Base-by-base conservation (phyloP, 768 basidiomycete species). In the Boletus rex-veris region DNA sequence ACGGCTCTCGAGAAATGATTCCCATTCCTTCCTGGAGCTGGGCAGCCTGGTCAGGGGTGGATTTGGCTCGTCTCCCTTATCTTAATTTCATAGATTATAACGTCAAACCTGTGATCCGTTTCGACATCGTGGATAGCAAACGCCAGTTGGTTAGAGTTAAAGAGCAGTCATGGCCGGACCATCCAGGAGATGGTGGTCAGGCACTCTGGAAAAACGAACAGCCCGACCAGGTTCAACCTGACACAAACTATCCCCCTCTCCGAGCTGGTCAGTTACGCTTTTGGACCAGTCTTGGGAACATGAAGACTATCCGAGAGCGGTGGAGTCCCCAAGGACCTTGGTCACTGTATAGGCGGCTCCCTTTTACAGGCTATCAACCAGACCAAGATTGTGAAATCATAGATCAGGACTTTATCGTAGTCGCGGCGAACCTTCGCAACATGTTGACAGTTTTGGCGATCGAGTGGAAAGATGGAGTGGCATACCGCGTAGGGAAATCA, bases 11-110 rank as follows among this genome's bases (percentile, higher is more conserved):
- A 37, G 10, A 54, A n/a, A 48, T 40, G 43, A 31, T 56, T 28
- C 28, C 1, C 3, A 33, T 62, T 3, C 61, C 61, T 33, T 63
- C 61, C 6, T 62, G 61, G 61, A 62, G 61, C 28, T 62, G 61
- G 61, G 37, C 15, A 40, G 33, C 28, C 28, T 28, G 28, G 28
- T 28, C 28, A 28, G 28, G 28, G 28, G 28, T 28, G 28, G 28
- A 48, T 16, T 21, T 31, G 4, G 3, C 7, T 3, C 28, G 15
- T 8, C 31, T 4, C 2, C 24, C 15, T n/a, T 2, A 10, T 24
- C 39, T 49, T 30, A 12, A 7, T 5, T 19, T 2, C 1, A 14
- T 42, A 26, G 1, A 28, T 7, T 4, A n/a, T 16, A 0, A 5
- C 10, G 31, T 46, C 12, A 44, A n/a, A 10, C 52, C 60, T 10